Conservation (phyloP, 2,329 filamentous ascomycete genomes). For the Canariomyces notabilis region DNA sequence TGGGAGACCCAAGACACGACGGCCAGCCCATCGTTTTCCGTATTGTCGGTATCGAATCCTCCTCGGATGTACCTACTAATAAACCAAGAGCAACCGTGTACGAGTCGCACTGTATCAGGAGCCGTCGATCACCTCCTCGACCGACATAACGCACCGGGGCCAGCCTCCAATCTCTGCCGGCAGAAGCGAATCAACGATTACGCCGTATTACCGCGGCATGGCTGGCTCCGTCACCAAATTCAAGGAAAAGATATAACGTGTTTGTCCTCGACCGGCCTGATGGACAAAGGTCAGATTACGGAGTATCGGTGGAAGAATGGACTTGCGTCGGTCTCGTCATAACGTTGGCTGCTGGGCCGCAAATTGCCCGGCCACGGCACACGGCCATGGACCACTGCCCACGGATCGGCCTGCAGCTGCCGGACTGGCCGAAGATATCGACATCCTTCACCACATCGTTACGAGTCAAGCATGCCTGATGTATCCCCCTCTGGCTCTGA, state of each 20-base stretch:
- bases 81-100: background rate
- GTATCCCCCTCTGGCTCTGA: too few relatives aligned
- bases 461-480: too few relatives aligned
- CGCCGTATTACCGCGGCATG: slow-evolving; percentile 13
- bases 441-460: too few relatives aligned
- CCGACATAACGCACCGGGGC: slow-evolving; percentile 9
- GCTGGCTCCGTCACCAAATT: slow-evolving; percentile 1
- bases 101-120: slow-evolving; percentile 11
- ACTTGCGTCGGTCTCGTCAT: too few relatives aligned
- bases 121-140: slow-evolving; percentile 5
- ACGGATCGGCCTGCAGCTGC: background rate
- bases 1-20: too few relatives aligned
- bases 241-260: slow-evolving; percentile 1
- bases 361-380: background rate
- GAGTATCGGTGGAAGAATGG: slow-evolving; percentile 4
- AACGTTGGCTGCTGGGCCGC: background rate
- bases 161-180: slow-evolving; percentile 7
- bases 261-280: background rate
- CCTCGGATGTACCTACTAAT: too few relatives aligned
- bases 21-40: too few relatives aligned
- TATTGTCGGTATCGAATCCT: too few relatives aligned
- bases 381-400: too few relatives aligned
- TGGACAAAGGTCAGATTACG: slow-evolving; percentile 11
- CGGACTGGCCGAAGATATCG: background rate
- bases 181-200: slow-evolving; percentile 11